Percentiles rank a stretch among this genome's conserved stretches.
These are phyloP conservation scores for Infundibulicybe gibba DNA, from an alignment of 768 basidiomycete species.

Conservation along the genomic window DNA sequence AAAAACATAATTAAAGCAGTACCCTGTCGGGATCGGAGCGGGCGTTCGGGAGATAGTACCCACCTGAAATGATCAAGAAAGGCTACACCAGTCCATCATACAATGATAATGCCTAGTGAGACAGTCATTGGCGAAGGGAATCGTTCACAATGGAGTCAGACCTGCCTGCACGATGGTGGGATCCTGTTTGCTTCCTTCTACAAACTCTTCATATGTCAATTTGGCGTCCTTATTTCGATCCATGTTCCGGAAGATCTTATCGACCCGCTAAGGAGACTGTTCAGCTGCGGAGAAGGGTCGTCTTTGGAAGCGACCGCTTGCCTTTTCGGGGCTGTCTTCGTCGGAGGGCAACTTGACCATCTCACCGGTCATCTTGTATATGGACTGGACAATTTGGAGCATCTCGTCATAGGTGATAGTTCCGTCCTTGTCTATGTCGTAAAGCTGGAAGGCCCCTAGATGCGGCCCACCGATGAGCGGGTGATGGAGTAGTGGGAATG, in stretches of 20 bases:
- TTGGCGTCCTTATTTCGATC: constrained; percentile 92
- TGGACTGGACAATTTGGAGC: constrained; percentile 95
- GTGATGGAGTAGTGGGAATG: constrained; percentile 4
- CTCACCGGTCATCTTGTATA: constrained; percentile 99
- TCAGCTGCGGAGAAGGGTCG: too few relatives aligned
- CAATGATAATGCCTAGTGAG: constrained; percentile 77
- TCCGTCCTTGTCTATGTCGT: constrained; percentile 98
- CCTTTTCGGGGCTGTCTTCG: constrained; percentile 99
- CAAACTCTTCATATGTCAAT: constrained; percentile 95
- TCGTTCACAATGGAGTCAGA: constrained; percentile 1
- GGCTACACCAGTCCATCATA: constrained; percentile 90
- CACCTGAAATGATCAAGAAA: not conserved
- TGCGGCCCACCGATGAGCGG: constrained; percentile 11
- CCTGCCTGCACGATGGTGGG: constrained; percentile 95
- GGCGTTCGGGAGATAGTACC: too few relatives aligned
- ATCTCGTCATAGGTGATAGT: constrained; percentile 99
- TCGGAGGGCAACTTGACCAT: constrained; percentile 99
- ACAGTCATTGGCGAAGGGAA: not conserved
- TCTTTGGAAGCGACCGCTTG: constrained; percentile 17
- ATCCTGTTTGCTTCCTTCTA: constrained; percentile 97
- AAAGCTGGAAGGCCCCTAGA: constrained; percentile 98
- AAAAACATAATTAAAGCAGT: too few relatives aligned
- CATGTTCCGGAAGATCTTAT: constrained; percentile 99
- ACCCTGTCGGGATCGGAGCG: too few relatives aligned
- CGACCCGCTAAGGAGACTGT: constrained; percentile 67